Evolutionary conservation across 1,284 basidiomycete genomes (phyloP).

Genomic region (Coniophora puteana): DNA sequence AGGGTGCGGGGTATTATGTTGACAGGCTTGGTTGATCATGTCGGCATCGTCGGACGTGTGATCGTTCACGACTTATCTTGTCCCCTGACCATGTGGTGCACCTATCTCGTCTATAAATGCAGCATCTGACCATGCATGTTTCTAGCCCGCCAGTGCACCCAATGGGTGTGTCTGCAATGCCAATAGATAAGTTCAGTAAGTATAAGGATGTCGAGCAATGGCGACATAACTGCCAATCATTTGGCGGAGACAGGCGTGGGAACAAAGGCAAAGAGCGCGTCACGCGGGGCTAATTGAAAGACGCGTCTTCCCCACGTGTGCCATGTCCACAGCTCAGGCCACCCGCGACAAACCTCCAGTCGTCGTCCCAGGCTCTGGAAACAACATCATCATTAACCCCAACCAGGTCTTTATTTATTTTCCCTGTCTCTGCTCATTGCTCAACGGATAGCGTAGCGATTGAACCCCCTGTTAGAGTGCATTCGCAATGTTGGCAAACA

Average conservation of each 20-base stretch:
- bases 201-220: too few relatives aligned
- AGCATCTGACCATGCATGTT: too few relatives aligned
- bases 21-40: background rate
- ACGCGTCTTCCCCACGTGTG: too few relatives aligned
- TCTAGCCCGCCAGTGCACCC: too few relatives aligned
- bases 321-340: too few relatives aligned
- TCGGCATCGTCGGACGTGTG: background rate
- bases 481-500: slow-evolving; percentile 92
- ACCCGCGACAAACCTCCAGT: slow-evolving; percentile 49
- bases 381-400: slow-evolving; percentile 71
- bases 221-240: too few relatives aligned
- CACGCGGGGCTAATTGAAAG: background rate
- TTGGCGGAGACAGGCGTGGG: background rate
- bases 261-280: background rate
- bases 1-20: background rate
- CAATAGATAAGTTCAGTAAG: too few relatives aligned
- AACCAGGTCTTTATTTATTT: slow-evolving; percentile 23
- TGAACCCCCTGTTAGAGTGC: slow-evolving; percentile 84
- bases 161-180: too few relatives aligned
- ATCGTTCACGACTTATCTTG: background rate
- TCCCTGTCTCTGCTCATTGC: background rate
- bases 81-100: background rate
- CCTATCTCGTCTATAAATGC: background rate
- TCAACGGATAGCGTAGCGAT: slow-evolving; percentile 48
- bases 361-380: slow-evolving; percentile 64